Conservation (phyloP, 805 yeast species). For the Ogataea haglerorum region DNA sequence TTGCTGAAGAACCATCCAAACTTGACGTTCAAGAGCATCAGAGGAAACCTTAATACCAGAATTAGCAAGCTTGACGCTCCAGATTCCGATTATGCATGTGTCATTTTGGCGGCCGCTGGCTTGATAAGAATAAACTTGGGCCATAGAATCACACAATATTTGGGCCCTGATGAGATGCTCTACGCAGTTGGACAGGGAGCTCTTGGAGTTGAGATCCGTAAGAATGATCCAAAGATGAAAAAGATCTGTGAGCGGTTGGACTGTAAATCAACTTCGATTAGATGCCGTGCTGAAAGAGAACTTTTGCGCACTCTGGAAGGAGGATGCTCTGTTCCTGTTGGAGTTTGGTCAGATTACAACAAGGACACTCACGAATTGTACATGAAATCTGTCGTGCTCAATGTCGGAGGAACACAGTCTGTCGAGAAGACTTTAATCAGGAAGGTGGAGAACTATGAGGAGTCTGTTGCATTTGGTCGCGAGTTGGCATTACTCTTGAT, state of each 20-base stretch:
- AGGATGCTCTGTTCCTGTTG: slow-evolving; percentile 97
- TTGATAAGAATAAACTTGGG: slow-evolving; percentile 67
- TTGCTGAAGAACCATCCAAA: slow-evolving; percentile 73
- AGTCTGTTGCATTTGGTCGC: slow-evolving; percentile 69
- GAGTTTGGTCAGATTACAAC: slow-evolving; percentile 63
- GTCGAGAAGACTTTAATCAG: slow-evolving; percentile 54
- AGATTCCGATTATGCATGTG: slow-evolving; percentile 55
- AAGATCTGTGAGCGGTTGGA: slow-evolving; percentile 62
- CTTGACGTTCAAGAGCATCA: slow-evolving; percentile 73
- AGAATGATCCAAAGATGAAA: slow-evolving; percentile 56
- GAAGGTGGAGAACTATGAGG: slow-evolving; percentile 41
- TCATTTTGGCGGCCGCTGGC: slow-evolving; percentile 92
- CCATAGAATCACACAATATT: slow-evolving; percentile 68
- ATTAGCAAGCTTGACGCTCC: slow-evolving; percentile 74
- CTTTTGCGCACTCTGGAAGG: slow-evolving; percentile 89
- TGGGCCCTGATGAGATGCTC: slow-evolving; percentile 77
- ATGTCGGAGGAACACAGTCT: slow-evolving; percentile 72
- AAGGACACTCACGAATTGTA: slow-evolving; percentile 41
- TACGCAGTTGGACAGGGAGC: slow-evolving; percentile 99
- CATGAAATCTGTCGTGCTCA: slow-evolving; percentile 71
- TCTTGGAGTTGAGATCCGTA: slow-evolving; percentile 83
- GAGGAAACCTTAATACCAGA: slow-evolving; percentile 85
- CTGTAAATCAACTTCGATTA: slow-evolving; percentile 59
- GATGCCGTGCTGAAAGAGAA: slow-evolving; percentile 87
- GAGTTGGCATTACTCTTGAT: slow-evolving; percentile 65